These are phyloP conservation scores for Arabis hirsuta DNA, from an alignment of 345 rosid species.

Conservation along the genomic window DNA sequence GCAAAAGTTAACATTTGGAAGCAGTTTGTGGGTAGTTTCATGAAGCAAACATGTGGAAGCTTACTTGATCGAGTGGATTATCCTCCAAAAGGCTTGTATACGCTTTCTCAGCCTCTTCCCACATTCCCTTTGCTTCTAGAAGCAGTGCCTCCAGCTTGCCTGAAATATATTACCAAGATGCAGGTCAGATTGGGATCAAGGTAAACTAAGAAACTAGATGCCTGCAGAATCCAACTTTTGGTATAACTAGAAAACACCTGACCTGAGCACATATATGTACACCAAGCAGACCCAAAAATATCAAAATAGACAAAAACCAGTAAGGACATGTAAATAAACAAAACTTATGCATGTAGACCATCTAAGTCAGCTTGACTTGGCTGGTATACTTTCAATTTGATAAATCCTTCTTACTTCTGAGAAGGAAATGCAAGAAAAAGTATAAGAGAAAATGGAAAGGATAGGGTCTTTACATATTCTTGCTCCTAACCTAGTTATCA, in stretches of 20 bases:
- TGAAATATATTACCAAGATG: slow-evolving; percentile 46
- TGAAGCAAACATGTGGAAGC: slow-evolving; percentile 17
- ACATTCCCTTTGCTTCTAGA: slow-evolving; percentile 93
- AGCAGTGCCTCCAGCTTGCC: slow-evolving; percentile 86
- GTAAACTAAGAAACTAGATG: slow-evolving; percentile 15
- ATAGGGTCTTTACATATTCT: not conserved
- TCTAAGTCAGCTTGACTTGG: not conserved
- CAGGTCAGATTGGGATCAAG: slow-evolving; percentile 23
- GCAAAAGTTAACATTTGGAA: slow-evolving; percentile 17
- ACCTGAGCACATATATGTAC: slow-evolving; percentile 11
- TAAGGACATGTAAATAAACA: not conserved
- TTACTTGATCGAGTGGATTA: slow-evolving; percentile 88
- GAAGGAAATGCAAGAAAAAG: not conserved
- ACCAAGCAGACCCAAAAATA: slow-evolving; percentile 19
- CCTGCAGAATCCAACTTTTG: slow-evolving; percentile 20
- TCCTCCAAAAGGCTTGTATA: slow-evolving; percentile 90
- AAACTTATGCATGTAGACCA: not conserved
- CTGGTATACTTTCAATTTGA: not conserved
- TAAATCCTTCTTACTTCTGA: not conserved
- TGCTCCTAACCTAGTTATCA: slow-evolving; percentile 3
- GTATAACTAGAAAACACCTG: slow-evolving; percentile 13
- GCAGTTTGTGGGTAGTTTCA: slow-evolving; percentile 17
- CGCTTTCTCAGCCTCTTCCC: slow-evolving; percentile 92
- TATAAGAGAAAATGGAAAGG: not conserved
- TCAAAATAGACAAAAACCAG: slow-evolving; percentile 4